phyloP scores from a whole-genome alignment of 805 yeast genomes.

The Wickerhamomyces strasburgensis region DNA sequence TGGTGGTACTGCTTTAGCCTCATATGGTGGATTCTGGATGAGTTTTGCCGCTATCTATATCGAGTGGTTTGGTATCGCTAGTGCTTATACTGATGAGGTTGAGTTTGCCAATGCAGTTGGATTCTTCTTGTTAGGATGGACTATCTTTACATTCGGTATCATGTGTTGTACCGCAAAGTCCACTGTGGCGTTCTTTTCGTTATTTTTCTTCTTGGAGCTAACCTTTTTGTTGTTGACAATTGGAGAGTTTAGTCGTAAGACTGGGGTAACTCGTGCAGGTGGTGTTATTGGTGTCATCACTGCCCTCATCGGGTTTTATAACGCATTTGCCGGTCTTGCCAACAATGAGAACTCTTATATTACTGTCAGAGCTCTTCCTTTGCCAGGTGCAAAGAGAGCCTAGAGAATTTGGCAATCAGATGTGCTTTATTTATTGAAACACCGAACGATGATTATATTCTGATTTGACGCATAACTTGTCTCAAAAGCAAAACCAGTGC shows the following conservation, averaged over 20 bases:
- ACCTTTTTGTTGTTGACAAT: conserved; percentile 53
- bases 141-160: conserved; percentile 53
- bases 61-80: conserved; percentile 53
- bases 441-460: too few relatives aligned
- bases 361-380: conserved; percentile 26
- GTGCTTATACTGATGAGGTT: conserved; percentile 41
- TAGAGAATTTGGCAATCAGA: too few relatives aligned
- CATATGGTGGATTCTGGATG: conserved; percentile 71
- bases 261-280: conserved; percentile 43
- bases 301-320: conserved; percentile 53
- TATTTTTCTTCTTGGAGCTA: conserved; percentile 47
- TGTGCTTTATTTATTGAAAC: too few relatives aligned
- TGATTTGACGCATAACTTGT: too few relatives aligned
- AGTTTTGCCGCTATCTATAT: conserved; percentile 56
- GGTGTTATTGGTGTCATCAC: conserved; percentile 53
- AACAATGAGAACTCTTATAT: conserved; percentile 47
- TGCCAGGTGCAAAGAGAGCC: conserved; percentile 28
- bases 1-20: conserved; percentile 59
- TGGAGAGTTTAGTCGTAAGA: conserved; percentile 43
- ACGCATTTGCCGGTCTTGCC: conserved; percentile 59
- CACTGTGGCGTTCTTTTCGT: conserved; percentile 55
- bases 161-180: conserved; percentile 54
- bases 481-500: too few relatives aligned
- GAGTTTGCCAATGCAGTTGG: conserved; percentile 49
- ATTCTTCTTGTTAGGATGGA: conserved; percentile 58